Evolutionary conservation across 208 protist genomes (phyloP).

Genomic region (Angomonas deanei): DNA sequence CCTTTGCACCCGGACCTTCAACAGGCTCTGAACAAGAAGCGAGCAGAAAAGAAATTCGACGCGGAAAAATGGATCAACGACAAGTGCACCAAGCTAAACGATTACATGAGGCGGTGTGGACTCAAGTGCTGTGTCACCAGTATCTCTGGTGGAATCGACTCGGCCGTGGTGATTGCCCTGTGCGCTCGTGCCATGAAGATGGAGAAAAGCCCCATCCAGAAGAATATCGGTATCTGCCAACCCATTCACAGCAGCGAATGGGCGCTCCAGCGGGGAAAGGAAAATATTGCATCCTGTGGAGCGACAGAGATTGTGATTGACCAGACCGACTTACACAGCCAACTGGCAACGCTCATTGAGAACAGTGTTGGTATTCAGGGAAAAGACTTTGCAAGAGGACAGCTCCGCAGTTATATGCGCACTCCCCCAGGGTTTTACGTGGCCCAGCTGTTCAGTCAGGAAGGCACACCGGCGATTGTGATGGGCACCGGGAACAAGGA

Average conservation of each 20-base stretch:
- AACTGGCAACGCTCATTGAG: constrained; percentile 67
- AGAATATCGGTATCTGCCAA: constrained; percentile 91
- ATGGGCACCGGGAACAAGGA: constrained; percentile 97
- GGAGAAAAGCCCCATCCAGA: constrained; percentile 70
- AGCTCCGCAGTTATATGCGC: constrained; percentile 94
- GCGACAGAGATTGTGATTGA: constrained; percentile 89
- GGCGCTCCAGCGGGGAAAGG: constrained; percentile 81
- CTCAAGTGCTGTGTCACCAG: constrained; percentile 87
- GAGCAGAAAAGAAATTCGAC: constrained; percentile 72
- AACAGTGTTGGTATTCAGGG: constrained; percentile 62
- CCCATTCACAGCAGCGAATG: constrained; percentile 91
- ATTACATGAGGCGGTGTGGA: constrained; percentile 84
- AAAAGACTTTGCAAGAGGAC: constrained; percentile 86
- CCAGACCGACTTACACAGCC: constrained; percentile 83
- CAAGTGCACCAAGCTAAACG: constrained; percentile 88
- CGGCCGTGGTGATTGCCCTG: constrained; percentile 88
- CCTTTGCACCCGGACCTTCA: constrained; percentile 51
- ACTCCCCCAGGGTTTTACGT: constrained; percentile 92
- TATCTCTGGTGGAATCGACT: constrained; percentile 94
- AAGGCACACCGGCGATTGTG: constrained; percentile 88
- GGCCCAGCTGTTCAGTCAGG: constrained; percentile 85
- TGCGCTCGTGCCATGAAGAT: constrained; percentile 62
- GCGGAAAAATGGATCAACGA: constrained; percentile 71
- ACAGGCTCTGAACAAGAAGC: constrained; percentile 54
- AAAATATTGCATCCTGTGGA: constrained; percentile 73